These are phyloP conservation scores for Tolypocladium tropicale DNA, from an alignment of 2,329 filamentous ascomycete species.

Conservation along the genomic window DNA sequence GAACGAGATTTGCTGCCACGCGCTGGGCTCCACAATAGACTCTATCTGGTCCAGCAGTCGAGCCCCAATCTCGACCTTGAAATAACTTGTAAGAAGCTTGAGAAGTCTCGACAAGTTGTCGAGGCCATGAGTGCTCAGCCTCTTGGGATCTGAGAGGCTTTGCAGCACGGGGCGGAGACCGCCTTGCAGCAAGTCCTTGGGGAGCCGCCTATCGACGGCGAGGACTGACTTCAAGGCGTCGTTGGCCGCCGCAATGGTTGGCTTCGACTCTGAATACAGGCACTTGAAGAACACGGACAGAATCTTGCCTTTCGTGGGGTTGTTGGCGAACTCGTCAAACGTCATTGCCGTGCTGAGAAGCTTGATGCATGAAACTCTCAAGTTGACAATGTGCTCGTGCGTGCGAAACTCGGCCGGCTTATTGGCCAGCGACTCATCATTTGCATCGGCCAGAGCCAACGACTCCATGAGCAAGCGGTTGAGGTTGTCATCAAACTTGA, in stretches of 20 bases:
- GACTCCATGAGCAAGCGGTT: conserved; percentile 90
- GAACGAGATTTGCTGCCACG: conserved; percentile 85
- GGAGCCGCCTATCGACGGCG: conserved; percentile 79
- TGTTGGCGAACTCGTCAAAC: conserved; percentile 82
- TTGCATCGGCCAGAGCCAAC: conserved; percentile 84
- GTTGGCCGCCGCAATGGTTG: conserved; percentile 90
- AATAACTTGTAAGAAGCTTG: conserved; percentile 91
- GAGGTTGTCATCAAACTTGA: conserved; percentile 84
- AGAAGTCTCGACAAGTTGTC: conserved; percentile 85
- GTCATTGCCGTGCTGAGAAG: conserved; percentile 88
- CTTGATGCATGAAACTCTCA: conserved; percentile 87
- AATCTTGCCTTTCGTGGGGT: conserved; percentile 56
- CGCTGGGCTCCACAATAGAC: conserved; percentile 69
- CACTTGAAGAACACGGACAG: conserved; percentile 98
- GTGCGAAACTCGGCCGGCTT: conserved; percentile 91
- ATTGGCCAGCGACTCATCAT: conserved; percentile 83
- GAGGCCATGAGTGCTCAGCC: conserved; percentile 77
- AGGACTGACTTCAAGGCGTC: conserved; percentile 81
- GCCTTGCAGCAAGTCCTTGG: conserved; percentile 90
- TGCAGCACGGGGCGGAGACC: conserved; percentile 91
- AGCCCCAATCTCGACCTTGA: conserved; percentile 95
- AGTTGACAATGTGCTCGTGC: conserved; percentile 84
- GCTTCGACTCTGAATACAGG: conserved; percentile 82
- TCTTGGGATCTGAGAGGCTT: conserved; percentile 88
- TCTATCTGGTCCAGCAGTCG: conserved; percentile 91